These are phyloP conservation scores for Populus alba DNA, from an alignment of 345 rosid genomes.

Conservation along the genomic window DNA sequence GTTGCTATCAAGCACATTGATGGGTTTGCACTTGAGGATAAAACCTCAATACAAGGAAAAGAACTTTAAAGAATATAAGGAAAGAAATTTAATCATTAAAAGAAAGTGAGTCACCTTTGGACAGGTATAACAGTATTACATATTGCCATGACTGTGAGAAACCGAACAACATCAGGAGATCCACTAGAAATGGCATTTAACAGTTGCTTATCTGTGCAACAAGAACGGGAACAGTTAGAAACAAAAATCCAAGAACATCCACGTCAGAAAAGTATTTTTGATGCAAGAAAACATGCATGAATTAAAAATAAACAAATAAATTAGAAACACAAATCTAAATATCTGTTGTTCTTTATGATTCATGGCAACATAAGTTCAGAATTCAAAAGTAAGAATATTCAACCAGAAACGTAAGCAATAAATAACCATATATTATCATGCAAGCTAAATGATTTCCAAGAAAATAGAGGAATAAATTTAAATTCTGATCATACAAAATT, in stretches of 20 bases:
- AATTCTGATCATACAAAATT: not conserved
- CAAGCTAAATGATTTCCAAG: not conserved
- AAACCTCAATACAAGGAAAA: not conserved
- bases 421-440: not conserved
- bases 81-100: not conserved
- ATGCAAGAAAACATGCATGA: not conserved
- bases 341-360: slow-evolving; percentile 1
- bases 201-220: slow-evolving; percentile 56
- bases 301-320: not conserved
- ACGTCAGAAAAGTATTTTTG: not conserved
- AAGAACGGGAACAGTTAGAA: slow-evolving; percentile 15
- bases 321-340: not conserved
- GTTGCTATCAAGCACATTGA: not conserved
- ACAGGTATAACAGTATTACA: slow-evolving; percentile 93
- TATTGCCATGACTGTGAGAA: slow-evolving; percentile 89
- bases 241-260: not conserved
- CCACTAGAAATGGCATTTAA: slow-evolving; percentile 68
- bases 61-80: not conserved
- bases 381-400: not conserved
- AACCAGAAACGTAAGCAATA: not conserved
- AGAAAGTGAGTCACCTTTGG: slow-evolving; percentile 48
- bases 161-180: slow-evolving; percentile 74
- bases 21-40: not conserved
- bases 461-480: not conserved
- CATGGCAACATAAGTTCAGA: not conserved